Evolutionary conservation across 169 alveolate species (phyloP).

Genomic region (Eimeria praecox): DNA sequence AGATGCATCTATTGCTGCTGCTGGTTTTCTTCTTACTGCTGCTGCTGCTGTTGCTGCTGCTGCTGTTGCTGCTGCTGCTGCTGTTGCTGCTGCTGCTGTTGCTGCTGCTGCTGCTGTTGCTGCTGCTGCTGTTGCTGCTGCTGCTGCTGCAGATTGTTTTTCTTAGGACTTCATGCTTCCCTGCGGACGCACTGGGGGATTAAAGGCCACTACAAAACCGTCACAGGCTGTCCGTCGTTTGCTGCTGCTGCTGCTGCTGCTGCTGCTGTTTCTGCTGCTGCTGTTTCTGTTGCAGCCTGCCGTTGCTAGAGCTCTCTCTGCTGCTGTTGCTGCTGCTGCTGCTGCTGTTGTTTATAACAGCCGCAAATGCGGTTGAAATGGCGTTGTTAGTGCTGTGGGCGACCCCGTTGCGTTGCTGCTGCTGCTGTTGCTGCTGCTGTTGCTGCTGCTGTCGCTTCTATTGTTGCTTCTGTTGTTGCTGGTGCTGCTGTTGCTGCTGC

Average conservation of each 20-base stretch:
- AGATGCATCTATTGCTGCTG: too few relatives aligned
- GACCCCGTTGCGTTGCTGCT: neutral
- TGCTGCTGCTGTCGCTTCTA: neutral
- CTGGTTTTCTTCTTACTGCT: too few relatives aligned
- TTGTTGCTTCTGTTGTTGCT: neutral
- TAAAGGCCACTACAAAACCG: slow-evolving; percentile 32
- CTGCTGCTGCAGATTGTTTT: slow-evolving; percentile 19
- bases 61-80: neutral
- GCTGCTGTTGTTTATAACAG: neutral
- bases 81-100: neutral
- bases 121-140: slow-evolving; percentile 46
- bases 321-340: too few relatives aligned
- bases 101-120: neutral
- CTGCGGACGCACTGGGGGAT: slow-evolving; percentile 17
- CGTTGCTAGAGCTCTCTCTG: too few relatives aligned
- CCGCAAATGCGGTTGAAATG: neutral
- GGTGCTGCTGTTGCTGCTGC: neutral
- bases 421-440: slow-evolving; percentile 2
- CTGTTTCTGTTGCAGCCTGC: neutral
- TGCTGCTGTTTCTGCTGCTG: slow-evolving; percentile 18
- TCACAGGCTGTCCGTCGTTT: neutral
- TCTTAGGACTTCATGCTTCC: neutral
- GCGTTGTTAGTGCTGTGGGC: neutral
- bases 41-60: neutral
- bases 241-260: neutral